Conservation (phyloP, 2,329 filamentous ascomycete species). For the Fusarium solani-melongenae region DNA sequence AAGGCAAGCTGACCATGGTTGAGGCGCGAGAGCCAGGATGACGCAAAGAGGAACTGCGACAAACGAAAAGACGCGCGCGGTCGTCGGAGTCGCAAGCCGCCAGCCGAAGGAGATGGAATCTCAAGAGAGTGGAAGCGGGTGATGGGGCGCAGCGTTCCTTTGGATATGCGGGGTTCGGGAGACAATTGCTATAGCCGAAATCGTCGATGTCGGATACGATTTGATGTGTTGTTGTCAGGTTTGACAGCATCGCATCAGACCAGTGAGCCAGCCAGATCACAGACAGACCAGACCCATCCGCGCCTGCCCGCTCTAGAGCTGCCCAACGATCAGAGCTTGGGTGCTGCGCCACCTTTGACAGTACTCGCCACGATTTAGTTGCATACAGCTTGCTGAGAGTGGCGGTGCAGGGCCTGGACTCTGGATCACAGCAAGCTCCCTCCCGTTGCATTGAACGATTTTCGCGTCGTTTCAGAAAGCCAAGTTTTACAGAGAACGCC, state of each 20-base stretch:
- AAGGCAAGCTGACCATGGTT: conserved; percentile 49
- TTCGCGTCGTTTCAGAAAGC: conserved; percentile 27
- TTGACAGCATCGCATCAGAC: conserved; percentile 37
- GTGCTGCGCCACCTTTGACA: conserved; percentile 18
- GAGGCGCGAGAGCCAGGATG: conserved; percentile 36
- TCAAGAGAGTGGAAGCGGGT: background rate
- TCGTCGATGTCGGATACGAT: conserved; percentile 15
- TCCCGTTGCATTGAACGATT: background rate
- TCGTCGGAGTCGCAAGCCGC: conserved; percentile 33
- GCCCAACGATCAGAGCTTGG: conserved; percentile 16
- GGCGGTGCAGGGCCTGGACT: conserved; percentile 29
- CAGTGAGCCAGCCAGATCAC: conserved; percentile 32
- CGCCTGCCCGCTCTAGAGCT: conserved; percentile 34
- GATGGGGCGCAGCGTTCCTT: conserved; percentile 20
- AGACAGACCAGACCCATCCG: conserved; percentile 34
- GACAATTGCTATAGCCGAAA: conserved; percentile 19
- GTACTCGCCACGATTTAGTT: conserved; percentile 18
- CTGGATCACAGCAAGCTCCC: conserved; percentile 16
- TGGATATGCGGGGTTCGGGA: conserved; percentile 26
- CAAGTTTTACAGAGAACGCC: conserved; percentile 10
- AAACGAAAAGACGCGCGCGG: conserved; percentile 44
- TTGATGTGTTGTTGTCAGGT: conserved; percentile 37
- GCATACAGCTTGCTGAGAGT: conserved; percentile 9
- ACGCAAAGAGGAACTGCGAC: conserved; percentile 39
- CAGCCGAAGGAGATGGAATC: conserved; percentile 11